These are phyloP conservation scores for Jackrogersella minutella DNA, from an alignment of 495 filamentous ascomycete genomes.

Conservation along the genomic window DNA sequence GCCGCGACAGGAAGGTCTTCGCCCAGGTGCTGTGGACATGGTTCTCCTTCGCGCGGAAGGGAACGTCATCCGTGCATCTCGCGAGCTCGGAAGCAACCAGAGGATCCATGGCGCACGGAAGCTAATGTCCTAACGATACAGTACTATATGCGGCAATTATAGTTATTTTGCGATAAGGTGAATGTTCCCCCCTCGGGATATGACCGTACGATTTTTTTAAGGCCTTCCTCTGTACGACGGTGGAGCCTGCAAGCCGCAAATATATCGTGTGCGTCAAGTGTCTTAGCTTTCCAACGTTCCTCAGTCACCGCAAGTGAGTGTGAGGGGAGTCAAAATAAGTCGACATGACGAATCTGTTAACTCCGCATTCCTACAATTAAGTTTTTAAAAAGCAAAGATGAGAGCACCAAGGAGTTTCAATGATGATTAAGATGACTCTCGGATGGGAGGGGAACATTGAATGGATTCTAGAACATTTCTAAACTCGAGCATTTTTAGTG, in stretches of 20 bases:
- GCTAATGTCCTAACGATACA: neutral
- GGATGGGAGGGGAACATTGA: neutral
- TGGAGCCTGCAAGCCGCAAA: conserved; percentile 2
- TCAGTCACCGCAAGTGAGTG: conserved; percentile 19
- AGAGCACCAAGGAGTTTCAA: neutral
- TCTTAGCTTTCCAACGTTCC: too few relatives aligned
- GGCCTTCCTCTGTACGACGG: neutral
- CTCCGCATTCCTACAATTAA: conserved; percentile 2
- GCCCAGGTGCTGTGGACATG: conserved; percentile 97
- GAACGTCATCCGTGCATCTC: conserved; percentile 54
- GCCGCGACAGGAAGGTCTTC: conserved; percentile 83
- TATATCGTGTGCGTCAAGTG: conserved; percentile 12
- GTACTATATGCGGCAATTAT: conserved; percentile 13
- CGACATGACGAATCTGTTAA: conserved; percentile 16
- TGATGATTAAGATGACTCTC: neutral
- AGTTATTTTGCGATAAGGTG: neutral
- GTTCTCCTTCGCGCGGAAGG: conserved; percentile 75
- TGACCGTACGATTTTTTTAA: conserved; percentile 22
- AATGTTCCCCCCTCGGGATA: conserved; percentile 14
- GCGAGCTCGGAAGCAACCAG: conserved; percentile 45
- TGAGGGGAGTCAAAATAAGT: neutral
- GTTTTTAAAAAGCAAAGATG: neutral
- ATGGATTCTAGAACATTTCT: conserved; percentile 33
- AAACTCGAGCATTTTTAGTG: too few relatives aligned
- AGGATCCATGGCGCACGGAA: conserved; percentile 44